Conservation (phyloP, 2,329 filamentous ascomycete genomes). For the Fusarium cicatricum region DNA sequence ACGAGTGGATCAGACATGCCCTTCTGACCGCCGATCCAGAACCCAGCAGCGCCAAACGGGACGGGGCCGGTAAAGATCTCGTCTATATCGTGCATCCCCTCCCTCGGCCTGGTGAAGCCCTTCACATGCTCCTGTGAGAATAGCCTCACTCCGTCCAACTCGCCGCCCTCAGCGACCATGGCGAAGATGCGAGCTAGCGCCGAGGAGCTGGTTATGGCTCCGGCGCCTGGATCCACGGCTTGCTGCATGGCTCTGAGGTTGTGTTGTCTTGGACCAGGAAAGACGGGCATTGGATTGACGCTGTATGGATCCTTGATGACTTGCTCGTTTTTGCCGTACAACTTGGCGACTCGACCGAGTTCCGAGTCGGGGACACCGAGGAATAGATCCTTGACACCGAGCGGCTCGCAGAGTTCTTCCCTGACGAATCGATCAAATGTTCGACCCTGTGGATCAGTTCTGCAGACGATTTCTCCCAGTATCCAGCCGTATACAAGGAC, state of each 20-base stretch:
- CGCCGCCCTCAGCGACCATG: conserved; percentile 16
- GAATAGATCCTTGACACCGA: conserved; percentile 1
- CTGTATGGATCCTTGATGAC: conserved; percentile 3
- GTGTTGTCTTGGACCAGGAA: conserved; percentile 3
- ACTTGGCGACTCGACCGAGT: conserved; percentile 6
- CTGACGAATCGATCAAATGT: conserved; percentile 7
- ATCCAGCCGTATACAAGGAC: conserved; percentile 18
- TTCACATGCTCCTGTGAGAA: not conserved
- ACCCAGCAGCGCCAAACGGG: not conserved
- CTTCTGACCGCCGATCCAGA: conserved; percentile 2
- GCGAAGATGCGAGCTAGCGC: conserved; percentile 9
- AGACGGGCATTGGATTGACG: conserved; percentile 2
- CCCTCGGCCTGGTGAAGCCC: not conserved
- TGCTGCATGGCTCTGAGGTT: conserved; percentile 11
- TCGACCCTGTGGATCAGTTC: conserved; percentile 7
- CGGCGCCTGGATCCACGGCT: conserved; percentile 13
- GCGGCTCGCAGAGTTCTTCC: conserved; percentile 7
- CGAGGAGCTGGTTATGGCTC: not conserved
- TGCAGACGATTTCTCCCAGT: conserved; percentile 8
- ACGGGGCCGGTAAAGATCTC: conserved; percentile 6
- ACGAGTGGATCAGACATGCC: conserved; percentile 2
- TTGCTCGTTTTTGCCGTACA: conserved; percentile 6
- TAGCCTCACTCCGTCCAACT: not conserved
- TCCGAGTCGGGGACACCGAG: conserved; percentile 11
- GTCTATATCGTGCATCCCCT: not conserved